Percentiles rank a stretch among this genome's conserved stretches.
Conservation (phyloP, 129 eudicot species). For the Artemisia annua region DNA sequence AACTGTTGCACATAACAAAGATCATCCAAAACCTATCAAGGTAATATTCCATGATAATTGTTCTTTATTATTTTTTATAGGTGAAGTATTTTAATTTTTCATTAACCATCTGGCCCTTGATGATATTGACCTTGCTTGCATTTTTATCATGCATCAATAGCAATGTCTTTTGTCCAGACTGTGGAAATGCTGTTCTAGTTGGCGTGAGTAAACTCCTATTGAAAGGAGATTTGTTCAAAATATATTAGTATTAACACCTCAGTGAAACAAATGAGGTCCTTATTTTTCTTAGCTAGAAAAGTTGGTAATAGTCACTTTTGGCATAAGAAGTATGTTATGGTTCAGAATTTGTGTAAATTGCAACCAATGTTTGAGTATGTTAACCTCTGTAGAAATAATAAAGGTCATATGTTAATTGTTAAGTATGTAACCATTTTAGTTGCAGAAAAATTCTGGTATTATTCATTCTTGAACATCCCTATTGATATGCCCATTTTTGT, state of each 20-base stretch:
- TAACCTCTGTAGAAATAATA: background rate
- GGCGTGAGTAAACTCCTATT: background rate
- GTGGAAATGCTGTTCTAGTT: constrained; percentile 14
- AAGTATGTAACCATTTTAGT: background rate
- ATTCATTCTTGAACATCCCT: constrained; percentile 5
- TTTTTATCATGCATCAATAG: background rate
- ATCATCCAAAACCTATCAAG: too few relatives aligned
- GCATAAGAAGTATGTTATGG: background rate
- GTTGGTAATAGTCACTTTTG: background rate
- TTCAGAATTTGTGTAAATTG: background rate
- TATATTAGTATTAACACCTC: background rate
- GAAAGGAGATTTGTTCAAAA: background rate
- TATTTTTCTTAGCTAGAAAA: background rate
- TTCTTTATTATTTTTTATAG: background rate
- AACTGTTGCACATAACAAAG: too few relatives aligned
- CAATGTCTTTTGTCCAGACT: background rate
- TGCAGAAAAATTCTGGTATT: background rate
- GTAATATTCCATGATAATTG: too few relatives aligned
- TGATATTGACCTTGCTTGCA: constrained; percentile 6
- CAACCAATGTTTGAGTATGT: background rate
- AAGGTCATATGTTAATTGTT: background rate
- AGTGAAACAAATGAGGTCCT: background rate
- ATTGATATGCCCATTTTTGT: background rate
- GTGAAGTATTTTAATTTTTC: background rate
- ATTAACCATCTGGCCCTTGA: background rate